phyloP scores from a whole-genome alignment of 257 asterid species.

The Salvia hispanica region DNA sequence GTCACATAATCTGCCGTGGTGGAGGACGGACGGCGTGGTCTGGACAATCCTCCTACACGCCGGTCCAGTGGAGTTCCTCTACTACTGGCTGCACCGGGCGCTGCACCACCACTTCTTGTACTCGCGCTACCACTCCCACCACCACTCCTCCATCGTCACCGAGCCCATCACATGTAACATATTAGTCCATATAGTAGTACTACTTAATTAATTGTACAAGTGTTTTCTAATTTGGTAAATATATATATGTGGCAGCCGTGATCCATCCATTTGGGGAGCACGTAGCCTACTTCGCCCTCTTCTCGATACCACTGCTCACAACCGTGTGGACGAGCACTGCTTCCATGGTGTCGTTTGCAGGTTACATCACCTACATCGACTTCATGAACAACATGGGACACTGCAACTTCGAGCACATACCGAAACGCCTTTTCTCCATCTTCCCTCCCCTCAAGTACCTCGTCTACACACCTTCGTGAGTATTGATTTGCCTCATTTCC shows the following conservation, averaged over 20 bases:
- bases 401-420: slow-evolving; percentile 86
- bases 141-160: slow-evolving; percentile 89
- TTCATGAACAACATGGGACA: slow-evolving; percentile 94
- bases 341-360: slow-evolving; percentile 45
- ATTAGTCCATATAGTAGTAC: too few relatives aligned
- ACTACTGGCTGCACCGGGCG: slow-evolving; percentile 92
- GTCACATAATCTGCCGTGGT: slow-evolving; percentile 51
- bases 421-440: slow-evolving; percentile 57
- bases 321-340: slow-evolving; percentile 49
- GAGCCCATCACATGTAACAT: slow-evolving; percentile 84
- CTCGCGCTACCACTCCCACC: slow-evolving; percentile 91
- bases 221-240: too few relatives aligned
- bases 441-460: slow-evolving; percentile 91
- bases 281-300: slow-evolving; percentile 60
- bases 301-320: slow-evolving; percentile 56
- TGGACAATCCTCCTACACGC: slow-evolving; percentile 58
- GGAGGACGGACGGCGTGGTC: slow-evolving; percentile 66
- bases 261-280: slow-evolving; percentile 92
- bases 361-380: slow-evolving; percentile 62
- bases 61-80: slow-evolving; percentile 84
- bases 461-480: slow-evolving; percentile 88
- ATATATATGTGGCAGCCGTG: slow-evolving; percentile 58
- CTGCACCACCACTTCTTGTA: slow-evolving; percentile 91
- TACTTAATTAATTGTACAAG: too few relatives aligned
- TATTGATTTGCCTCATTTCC: not conserved